Conservation (phyloP, 805 yeast genomes). For the Zygosaccharomyces kombuchaensis region DNA sequence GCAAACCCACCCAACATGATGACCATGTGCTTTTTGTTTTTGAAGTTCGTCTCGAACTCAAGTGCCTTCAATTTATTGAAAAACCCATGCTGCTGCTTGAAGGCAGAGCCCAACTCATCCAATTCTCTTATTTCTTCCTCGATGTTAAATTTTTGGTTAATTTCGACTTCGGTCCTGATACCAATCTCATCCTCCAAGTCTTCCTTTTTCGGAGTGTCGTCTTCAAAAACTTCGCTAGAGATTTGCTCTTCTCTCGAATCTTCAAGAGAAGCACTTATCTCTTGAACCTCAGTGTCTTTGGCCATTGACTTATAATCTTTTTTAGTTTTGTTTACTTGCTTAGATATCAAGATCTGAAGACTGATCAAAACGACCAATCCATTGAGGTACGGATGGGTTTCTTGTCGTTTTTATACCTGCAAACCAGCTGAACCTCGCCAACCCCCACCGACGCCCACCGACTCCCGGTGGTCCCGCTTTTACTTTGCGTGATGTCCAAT, state of each 20-base stretch:
- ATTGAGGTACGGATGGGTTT: neutral
- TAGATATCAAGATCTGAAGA: neutral
- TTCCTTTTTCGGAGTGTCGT: slow-evolving; percentile 8
- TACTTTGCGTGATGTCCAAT: neutral
- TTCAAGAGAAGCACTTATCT: slow-evolving; percentile 1
- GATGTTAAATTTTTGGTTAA: slow-evolving; percentile 33
- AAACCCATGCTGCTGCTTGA: slow-evolving; percentile 33
- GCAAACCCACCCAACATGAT: slow-evolving; percentile 52
- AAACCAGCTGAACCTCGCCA: too few species aligned
- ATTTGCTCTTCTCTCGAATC: neutral
- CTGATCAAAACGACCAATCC: neutral
- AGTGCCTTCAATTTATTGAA: slow-evolving; percentile 38
- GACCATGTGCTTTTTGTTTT: slow-evolving; percentile 45
- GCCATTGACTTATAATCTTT: neutral
- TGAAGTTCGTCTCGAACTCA: slow-evolving; percentile 41
- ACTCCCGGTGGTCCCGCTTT: neutral
- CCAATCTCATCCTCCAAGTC: slow-evolving; percentile 8
- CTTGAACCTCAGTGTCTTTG: neutral
- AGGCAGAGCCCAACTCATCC: slow-evolving; percentile 27
- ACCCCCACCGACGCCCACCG: neutral
- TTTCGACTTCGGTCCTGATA: slow-evolving; percentile 1
- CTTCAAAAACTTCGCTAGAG: slow-evolving; percentile 11
- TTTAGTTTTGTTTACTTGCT: neutral
- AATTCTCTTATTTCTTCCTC: slow-evolving; percentile 38
- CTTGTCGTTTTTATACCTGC: neutral